Percentiles rank a stretch among this genome's conserved stretches.
These are phyloP conservation scores for Stenocarpella maydis DNA, from an alignment of 2,329 filamentous ascomycete species.

Conservation along the genomic window DNA sequence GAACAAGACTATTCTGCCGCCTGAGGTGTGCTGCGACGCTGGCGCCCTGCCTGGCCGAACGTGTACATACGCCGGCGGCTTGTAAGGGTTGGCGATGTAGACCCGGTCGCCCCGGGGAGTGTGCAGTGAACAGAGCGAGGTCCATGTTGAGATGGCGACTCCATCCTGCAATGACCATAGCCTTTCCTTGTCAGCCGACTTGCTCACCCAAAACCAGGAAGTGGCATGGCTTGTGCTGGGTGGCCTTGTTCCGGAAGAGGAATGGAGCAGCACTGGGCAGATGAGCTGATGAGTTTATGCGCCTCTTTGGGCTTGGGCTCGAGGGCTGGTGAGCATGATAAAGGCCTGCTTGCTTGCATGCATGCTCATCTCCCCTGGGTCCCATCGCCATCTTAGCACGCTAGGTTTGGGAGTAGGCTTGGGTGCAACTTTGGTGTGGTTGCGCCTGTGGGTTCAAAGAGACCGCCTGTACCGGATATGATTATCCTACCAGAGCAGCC, in stretches of 20 bases:
- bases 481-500: not conserved
- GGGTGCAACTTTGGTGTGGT: not conserved
- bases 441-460: not conserved
- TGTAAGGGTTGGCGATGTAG: not conserved
- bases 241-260: constrained; percentile 16
- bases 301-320: constrained; percentile 11
- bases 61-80: not conserved
- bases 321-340: not conserved
- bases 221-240: constrained; percentile 13
- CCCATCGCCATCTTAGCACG: constrained; percentile 20
- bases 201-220: constrained; percentile 16
- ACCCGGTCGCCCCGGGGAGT: not conserved
- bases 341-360: constrained; percentile 18
- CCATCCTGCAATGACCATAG: constrained; percentile 12
- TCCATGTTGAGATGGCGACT: constrained; percentile 18
- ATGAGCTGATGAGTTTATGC: constrained; percentile 20
- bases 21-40: not conserved
- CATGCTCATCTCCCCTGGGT: constrained; percentile 16
- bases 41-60: not conserved
- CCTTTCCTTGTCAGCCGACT: constrained; percentile 9
- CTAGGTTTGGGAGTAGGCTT: constrained; percentile 3
- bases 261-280: constrained; percentile 25
- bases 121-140: not conserved
- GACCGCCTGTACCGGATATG: constrained; percentile 9
- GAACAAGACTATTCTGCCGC: not conserved